These are phyloP conservation scores for Bryum argenteum DNA, from an alignment of 225 moss, liverwort and hornwort genomes.

Conservation along the genomic window DNA sequence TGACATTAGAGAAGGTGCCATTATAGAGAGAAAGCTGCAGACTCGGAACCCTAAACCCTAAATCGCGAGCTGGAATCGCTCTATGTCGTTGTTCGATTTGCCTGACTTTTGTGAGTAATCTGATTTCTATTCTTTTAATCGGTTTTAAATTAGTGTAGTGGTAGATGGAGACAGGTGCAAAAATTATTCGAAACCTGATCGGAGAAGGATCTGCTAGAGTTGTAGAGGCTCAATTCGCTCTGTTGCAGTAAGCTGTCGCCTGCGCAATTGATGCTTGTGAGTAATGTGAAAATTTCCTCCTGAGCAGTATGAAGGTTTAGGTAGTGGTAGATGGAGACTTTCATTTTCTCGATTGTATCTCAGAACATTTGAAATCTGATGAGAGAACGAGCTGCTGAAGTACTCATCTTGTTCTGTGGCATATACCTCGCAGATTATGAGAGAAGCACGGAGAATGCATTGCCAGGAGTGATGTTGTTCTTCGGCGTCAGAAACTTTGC, in stretches of 20 bases:
- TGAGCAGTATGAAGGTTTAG: not conserved
- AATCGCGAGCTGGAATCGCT: not conserved
- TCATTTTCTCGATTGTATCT: not conserved
- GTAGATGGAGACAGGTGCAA: not conserved
- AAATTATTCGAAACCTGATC: not conserved
- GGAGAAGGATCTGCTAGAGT: not conserved
- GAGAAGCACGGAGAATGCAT: not conserved
- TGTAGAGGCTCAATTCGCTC: not conserved
- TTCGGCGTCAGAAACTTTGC: not conserved
- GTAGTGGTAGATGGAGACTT: not conserved
- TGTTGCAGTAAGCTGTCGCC: not conserved
- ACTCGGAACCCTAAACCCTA: not conserved
- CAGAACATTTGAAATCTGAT: not conserved
- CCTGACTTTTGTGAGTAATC: too few species aligned
- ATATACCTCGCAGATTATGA: not conserved
- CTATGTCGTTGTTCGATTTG: too few species aligned
- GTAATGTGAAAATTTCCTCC: too few species aligned
- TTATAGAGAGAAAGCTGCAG: not conserved
- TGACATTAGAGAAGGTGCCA: conserved; percentile 7
- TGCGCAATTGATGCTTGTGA: too few species aligned
- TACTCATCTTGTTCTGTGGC: not conserved
- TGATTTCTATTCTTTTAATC: too few species aligned
- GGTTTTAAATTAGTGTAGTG: not conserved
- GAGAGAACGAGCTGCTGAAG: not conserved
- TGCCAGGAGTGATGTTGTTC: not conserved